Evolutionary conservation across 2,329 filamentous ascomycete genomes (phyloP).

Genomic region (Chaetomium sp.): DNA sequence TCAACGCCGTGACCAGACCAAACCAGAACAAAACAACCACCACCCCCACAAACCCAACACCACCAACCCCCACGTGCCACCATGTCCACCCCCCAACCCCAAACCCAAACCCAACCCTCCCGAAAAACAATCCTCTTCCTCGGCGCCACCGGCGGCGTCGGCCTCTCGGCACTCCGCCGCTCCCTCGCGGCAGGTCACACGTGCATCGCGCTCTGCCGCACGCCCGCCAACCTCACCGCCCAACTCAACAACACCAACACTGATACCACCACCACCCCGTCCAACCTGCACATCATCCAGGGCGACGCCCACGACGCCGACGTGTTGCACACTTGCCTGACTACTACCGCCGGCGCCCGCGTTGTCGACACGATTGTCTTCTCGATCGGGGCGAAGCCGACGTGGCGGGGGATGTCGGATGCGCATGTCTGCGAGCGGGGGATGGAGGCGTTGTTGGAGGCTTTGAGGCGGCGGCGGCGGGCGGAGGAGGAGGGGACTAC

Average conservation of each 20-base stretch:
- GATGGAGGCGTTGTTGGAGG: constrained; percentile 47
- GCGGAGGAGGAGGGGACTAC: not conserved
- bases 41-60: not conserved
- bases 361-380: constrained; percentile 52
- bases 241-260: constrained; percentile 34
- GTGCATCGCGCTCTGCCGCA: constrained; percentile 54
- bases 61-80: not conserved
- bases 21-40: not conserved
- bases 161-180: constrained; percentile 49
- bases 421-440: constrained; percentile 52
- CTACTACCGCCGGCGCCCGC: constrained; percentile 34
- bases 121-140: constrained; percentile 54
- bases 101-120: constrained; percentile 27
- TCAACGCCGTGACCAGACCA: not conserved
- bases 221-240: constrained; percentile 49
- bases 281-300: constrained; percentile 48
- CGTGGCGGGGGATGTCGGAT: constrained; percentile 46
- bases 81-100: constrained; percentile 28
- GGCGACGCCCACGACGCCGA: constrained; percentile 52
- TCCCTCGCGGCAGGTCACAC: constrained; percentile 49
- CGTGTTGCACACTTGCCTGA: constrained; percentile 44
- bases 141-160: constrained; percentile 55
- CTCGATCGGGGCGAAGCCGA: constrained; percentile 49
- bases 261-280: constrained; percentile 25
- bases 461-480: constrained; percentile 40